phyloP scores from a whole-genome alignment of 2,329 filamentous ascomycete species.

The Graphilbum fragrans region DNA sequence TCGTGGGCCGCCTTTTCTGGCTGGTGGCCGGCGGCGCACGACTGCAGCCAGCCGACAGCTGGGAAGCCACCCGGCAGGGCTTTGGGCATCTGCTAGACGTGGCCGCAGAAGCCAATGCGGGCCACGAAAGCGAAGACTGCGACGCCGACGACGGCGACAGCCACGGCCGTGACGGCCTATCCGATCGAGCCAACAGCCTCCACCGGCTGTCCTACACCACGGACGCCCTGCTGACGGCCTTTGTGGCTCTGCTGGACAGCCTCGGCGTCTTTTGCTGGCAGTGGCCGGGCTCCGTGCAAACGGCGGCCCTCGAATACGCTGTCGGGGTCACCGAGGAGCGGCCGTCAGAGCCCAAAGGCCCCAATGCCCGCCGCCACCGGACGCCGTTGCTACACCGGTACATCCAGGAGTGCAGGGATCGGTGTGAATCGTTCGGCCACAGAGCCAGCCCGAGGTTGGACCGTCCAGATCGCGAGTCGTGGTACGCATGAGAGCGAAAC shows the following conservation, averaged over 20 bases:
- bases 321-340: not conserved
- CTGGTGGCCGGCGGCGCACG: slow-evolving; percentile 14
- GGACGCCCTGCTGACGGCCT: slow-evolving; percentile 1
- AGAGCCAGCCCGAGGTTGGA: too few species aligned
- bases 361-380: too few species aligned
- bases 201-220: slow-evolving; percentile 1
- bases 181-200: not conserved
- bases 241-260: slow-evolving; percentile 5
- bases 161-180: not conserved
- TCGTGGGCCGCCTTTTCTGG: slow-evolving; percentile 16
- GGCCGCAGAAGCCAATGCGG: not conserved
- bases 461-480: too few species aligned
- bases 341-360: too few species aligned
- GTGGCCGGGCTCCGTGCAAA: slow-evolving; percentile 3
- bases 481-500: too few species aligned
- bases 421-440: too few species aligned
- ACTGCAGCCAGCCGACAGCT: slow-evolving; percentile 11
- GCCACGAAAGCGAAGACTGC: not conserved
- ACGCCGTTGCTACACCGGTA: too few species aligned
- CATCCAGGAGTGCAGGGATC: too few species aligned
- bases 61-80: slow-evolving; percentile 15
- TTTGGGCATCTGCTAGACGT: slow-evolving; percentile 3
- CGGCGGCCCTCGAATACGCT: not conserved
- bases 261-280: slow-evolving; percentile 7
- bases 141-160: not conserved